Percentiles rank a stretch among this genome's conserved stretches.
Evolutionary conservation across 257 asterid genomes (phyloP).

Genomic region (Forsythia viridissima): DNA sequence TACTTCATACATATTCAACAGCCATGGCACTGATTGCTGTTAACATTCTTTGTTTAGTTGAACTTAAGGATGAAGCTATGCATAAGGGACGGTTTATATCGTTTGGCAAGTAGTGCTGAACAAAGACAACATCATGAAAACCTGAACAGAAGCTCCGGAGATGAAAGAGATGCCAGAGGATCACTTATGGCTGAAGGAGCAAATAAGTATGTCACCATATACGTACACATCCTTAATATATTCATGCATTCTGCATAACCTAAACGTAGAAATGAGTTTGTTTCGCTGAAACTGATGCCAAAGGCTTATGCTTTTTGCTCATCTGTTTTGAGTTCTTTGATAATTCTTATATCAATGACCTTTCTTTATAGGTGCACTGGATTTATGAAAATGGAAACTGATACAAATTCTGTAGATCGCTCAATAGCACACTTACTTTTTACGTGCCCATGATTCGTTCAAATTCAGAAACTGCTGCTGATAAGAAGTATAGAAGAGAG

Average conservation of each 20-base stretch:
- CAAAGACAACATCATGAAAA: slow-evolving; percentile 54
- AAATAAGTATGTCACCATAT: slow-evolving; percentile 28
- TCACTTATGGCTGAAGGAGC: slow-evolving; percentile 30
- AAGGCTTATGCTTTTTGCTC: not conserved
- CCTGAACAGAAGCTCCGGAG: slow-evolving; percentile 34
- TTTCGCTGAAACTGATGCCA: not conserved
- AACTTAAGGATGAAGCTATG: slow-evolving; percentile 77
- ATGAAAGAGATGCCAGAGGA: slow-evolving; percentile 31
- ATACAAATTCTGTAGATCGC: slow-evolving; percentile 1
- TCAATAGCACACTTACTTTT: not conserved
- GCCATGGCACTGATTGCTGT: not conserved
- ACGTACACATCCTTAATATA: not conserved
- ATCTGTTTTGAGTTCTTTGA: not conserved
- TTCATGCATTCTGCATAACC: not conserved
- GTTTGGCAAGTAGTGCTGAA: slow-evolving; percentile 86
- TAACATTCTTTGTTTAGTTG: slow-evolving; percentile 56
- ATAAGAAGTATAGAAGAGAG: not conserved
- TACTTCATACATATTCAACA: not conserved
- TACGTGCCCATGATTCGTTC: not conserved
- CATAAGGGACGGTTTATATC: slow-evolving; percentile 89
- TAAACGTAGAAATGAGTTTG: too few relatives aligned
- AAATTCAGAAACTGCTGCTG: not conserved
- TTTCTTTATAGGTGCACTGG: not conserved
- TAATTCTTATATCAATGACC: not conserved
- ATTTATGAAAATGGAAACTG: not conserved